A percentile compares a stretch with the other conserved stretches of the same genome.
Conservation (phyloP, 352 stramenopile species). For the Pythium periplocum region DNA sequence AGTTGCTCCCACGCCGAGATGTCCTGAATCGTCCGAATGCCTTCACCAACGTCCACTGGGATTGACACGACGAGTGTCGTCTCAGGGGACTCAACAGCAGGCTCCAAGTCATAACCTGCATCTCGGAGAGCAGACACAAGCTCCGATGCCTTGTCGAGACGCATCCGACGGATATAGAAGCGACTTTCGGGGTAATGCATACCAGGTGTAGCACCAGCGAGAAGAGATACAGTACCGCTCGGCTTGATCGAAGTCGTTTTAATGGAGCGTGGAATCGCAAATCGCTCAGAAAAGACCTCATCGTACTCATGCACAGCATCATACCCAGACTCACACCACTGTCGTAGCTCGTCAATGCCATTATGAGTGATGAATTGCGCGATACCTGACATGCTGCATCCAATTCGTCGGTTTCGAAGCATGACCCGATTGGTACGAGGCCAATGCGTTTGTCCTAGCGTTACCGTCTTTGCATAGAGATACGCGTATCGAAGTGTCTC, state of each 20-base stretch:
- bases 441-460: slow-evolving; percentile 89
- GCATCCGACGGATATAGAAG: slow-evolving; percentile 91
- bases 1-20: slow-evolving; percentile 93
- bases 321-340: slow-evolving; percentile 88
- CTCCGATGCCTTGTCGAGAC: slow-evolving; percentile 77
- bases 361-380: slow-evolving; percentile 87
- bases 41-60: slow-evolving; percentile 83
- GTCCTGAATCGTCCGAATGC: slow-evolving; percentile 75
- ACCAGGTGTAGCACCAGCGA: slow-evolving; percentile 89
- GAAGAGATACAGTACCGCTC: slow-evolving; percentile 88
- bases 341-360: slow-evolving; percentile 75
- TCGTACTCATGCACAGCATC: slow-evolving; percentile 73
- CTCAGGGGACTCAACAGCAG: slow-evolving; percentile 49
- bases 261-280: slow-evolving; percentile 85
- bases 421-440: slow-evolving; percentile 90
- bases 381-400: slow-evolving; percentile 90
- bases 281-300: slow-evolving; percentile 50
- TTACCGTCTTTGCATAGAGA: slow-evolving; percentile 94
- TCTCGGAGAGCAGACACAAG: slow-evolving; percentile 63
- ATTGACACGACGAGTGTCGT: slow-evolving; percentile 89
- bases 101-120: slow-evolving; percentile 81
- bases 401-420: slow-evolving; percentile 89
- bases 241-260: slow-evolving; percentile 92
- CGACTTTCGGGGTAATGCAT: slow-evolving; percentile 93
- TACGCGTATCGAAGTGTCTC: slow-evolving; percentile 86